Base-by-base conservation (phyloP, 257 asterid species). In the Solanum pinnatisectum region DNA sequence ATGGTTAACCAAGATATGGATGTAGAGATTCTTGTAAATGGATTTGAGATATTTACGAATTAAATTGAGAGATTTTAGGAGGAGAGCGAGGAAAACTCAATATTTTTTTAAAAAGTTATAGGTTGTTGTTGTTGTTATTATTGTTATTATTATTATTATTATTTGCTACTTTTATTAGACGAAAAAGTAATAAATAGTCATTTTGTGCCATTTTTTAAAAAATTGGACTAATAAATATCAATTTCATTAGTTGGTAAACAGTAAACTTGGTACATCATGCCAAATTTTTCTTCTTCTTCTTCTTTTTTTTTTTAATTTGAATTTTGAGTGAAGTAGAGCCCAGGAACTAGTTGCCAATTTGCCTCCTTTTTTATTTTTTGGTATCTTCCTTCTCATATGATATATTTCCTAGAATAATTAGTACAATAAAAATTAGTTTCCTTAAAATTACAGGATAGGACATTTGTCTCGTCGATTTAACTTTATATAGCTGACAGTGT, bases 321-420 rank as follows among this genome's bases (percentile, higher is more conserved):
- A 77, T 77, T 77, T 77, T n/a, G 7, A 76, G 33, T 39, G 59
- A 11, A 76, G 23, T 39, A 76, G 59, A 77, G 59, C 84, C 83
- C 59, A 23, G 12, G 7, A 39, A 37, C 52, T 37, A 12, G 52
- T 77, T 1, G 33, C 56, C 83, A 76, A 23, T 22, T 76, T 76
- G 2, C 59, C 33, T 5, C 13, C 22, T 49, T 49, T 49, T 46
- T 22, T 73, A 46, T 46, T 46, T 44, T 22, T 74, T 3, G 32
- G 36, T 3, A 11, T 39, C 84, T 77, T 39, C 36, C 35, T 37
- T 22, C 27, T 77, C 13, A 32, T n/a, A 11, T 40, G 6, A 6
- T 76, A 23, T 36, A 12, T 40, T n/a, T 15, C 59, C 83, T 39
- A 3, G 59, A 77, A 77, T 39, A 77, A 39, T 40, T 77, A 40